Base-by-base conservation (phyloP, 2,329 filamentous ascomycete genomes). In the Cladophialophora chaetospira region DNA sequence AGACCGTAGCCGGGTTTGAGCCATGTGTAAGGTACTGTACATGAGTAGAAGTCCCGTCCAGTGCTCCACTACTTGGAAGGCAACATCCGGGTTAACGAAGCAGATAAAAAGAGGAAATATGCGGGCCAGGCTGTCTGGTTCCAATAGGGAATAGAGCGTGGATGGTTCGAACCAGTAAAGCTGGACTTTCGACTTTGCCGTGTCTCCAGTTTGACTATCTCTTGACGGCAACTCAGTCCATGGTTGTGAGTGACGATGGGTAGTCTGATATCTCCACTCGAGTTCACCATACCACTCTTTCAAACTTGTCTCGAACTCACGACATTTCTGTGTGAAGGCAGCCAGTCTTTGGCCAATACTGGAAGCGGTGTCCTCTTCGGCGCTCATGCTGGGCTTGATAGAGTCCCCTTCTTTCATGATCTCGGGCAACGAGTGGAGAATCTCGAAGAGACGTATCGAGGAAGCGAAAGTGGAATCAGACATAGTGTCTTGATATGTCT, bases 151-250 rank as follows among this genome's bases (percentile, higher is more conserved):
- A 36, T 53, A 53, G 2, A 60, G 29, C 17, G 42, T 40, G 10
- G 58, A 60, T 8, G 46, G 58, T 17, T 53, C 25, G 13, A 36
- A 35, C 48, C 48, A 57, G 42, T 50, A 57, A 9, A 60, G 58
- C 4, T 21, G 6, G 8, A 17, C 8, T 8, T 25, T 28, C 23
- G 42, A 26, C 11, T 8, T 5, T 9, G 26, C 1, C 9, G 42
- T 44, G 23, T 19, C 15, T 4, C 23, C 17, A 8, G 36, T 21
- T 19, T 10, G 15, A 19, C 33, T n/a, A n/a, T n/a, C n/a, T n/a
- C n/a, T n/a, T n/a, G 36, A 21, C 15, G 38, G 49, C 19, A 17
- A 23, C 13, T 45, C 23, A 17, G 42, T 9, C 3, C 13, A 19
- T 19, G 36, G 36, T 40, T 19, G 15, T 2, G 23, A 11, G 8